Base-by-base conservation (phyloP, 208 protist genomes). In the Phytomonas sp. region DNA sequence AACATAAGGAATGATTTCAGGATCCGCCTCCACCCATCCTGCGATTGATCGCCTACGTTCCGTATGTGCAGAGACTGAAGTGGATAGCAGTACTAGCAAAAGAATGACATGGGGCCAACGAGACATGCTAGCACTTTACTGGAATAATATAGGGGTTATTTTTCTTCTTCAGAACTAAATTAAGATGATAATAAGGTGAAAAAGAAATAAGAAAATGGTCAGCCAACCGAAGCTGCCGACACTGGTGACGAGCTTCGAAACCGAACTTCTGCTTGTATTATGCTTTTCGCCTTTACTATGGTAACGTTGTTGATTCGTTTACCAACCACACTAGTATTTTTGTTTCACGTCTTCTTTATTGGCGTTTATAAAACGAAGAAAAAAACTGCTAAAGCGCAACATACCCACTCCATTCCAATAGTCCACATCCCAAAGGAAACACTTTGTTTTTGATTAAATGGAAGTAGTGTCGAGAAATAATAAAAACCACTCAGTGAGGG, bases 1-100 rank as follows among this genome's bases (percentile, higher is more conserved):
- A 2, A 93, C 65, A 69, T 84, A 93, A 33, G 73, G 82, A 28
- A 67, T 66, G 23, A 79, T 78, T 9, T 79, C 75, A 3, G 60
- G 30, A n/a, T 70, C 23, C 56, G 79, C 77, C 23, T 81, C 69
- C 28, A 93, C 84, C 60, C 84, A 82, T 8, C 87, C 87, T 0
- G 84, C 84, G 29, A 93, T 66, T 7, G 75, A 71, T 23, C 46
- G 46, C 46, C 46, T 20, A 0, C 46, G 9, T 56, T 56, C 46
- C 4, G 17, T 1, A 20, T 56, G 46, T 23, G 46, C 46, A 26
- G 46, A 26, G 20, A 26, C 46, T 23, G 46, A 26, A 26, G 26
- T 56, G 46, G 46, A 56, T 56, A 56, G 20, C 20, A 56, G 46
- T 0, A 56, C 13, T 26, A 56, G 20, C 4, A 26, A 1, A 17